phyloP scores from a whole-genome alignment of 2,329 filamentous ascomycete genomes.

The Hirsutella rhossiliensis region DNA sequence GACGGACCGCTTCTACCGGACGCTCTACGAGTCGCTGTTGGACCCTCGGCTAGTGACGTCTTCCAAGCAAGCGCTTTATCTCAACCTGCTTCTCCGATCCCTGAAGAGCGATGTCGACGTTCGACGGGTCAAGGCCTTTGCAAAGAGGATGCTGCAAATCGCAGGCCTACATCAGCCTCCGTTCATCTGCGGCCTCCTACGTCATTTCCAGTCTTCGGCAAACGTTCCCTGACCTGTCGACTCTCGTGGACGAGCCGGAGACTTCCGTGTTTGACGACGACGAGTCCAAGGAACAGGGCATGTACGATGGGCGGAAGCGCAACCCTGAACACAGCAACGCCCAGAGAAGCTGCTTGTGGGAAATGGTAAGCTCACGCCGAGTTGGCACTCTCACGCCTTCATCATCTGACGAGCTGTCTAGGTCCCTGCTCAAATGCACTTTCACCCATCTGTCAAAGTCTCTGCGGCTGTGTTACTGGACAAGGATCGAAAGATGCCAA shows the following conservation, averaged over 20 bases:
- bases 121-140: conserved; percentile 88
- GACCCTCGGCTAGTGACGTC: conserved; percentile 81
- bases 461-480: conserved; percentile 64
- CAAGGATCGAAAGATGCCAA: conserved; percentile 61
- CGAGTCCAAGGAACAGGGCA: conserved; percentile 27
- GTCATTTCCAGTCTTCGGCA: conserved; percentile 69
- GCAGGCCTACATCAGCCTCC: conserved; percentile 81
- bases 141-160: conserved; percentile 83
- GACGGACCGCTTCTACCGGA: conserved; percentile 86
- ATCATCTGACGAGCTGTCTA: conserved; percentile 7
- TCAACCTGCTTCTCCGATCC: conserved; percentile 82
- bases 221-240: conserved; percentile 68
- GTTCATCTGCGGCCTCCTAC: conserved; percentile 87
- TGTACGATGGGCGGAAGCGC: conserved; percentile 82
- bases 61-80: conserved; percentile 89
- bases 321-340: conserved; percentile 88
- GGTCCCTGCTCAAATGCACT: conserved; percentile 48
- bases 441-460: conserved; percentile 83
- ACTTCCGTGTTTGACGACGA: conserved; percentile 55
- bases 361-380: conserved; percentile 47
- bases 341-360: conserved; percentile 89
- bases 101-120: conserved; percentile 84
- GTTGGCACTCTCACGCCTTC: background rate
- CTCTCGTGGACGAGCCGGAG: conserved; percentile 71
- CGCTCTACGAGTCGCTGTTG: conserved; percentile 85